Evolutionary conservation across 495 filamentous ascomycete species (phyloP), one percentile per base, ranked within the genome.

Genomic region (Penicillium manginii): DNA sequence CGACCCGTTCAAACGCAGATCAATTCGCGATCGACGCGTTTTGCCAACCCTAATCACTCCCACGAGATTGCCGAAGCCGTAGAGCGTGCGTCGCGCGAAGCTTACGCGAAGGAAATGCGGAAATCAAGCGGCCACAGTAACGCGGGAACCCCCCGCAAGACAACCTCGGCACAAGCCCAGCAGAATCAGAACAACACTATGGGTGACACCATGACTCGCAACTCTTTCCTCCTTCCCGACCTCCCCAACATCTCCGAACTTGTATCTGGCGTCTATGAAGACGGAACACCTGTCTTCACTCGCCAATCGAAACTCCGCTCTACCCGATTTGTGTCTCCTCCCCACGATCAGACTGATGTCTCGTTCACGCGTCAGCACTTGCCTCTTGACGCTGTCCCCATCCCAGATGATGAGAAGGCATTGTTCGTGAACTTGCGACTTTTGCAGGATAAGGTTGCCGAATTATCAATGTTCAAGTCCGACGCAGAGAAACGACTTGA

Each of bases 211-310:
- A 69, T 64, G 43, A 81, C 77, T 5, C 77, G 79, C 43, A 81
- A 85, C 43, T 89, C 87, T 2, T 88, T 89, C 67, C 74, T 85
- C 50, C 81, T 91, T 26, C 87, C 87, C 9, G 83, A 88, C 48
- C 74, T 89, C 45, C 85, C 87, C 12, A 89, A 90, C 59, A 78
- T 90, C 50, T 88, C 87, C 12, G 88, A 91, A 57, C 78, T 91
- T 17, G 82, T 91, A 5, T 88, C 87, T 26, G 88, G 87, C 58
- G 78, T 84, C 6, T 88, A 86, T 61, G 76, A 87, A 61, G 84
- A 88, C 61, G 85, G 86, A 6, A 87, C 84, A 2, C 86, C 86
- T 9, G 81, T 88, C 10, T 87, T 85, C 69, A 76, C 82, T 11
- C 78, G 78, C 17, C 78, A 76, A 43, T 68, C 71, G 19, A 80